Evolutionary conservation across 1,139 yeast genomes (phyloP).

Genomic region (Blastobotrys capitulatus): DNA sequence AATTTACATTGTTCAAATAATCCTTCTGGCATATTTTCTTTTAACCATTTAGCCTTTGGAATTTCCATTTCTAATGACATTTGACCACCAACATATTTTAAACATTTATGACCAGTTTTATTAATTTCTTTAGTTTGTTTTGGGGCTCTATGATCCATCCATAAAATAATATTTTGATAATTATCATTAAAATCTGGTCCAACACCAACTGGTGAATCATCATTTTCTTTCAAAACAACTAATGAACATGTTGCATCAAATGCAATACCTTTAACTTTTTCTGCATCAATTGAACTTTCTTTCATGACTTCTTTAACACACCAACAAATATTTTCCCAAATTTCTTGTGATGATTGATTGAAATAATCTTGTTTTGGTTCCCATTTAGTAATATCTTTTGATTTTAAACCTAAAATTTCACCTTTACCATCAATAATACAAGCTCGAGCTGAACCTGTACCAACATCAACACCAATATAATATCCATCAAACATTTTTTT

Average conservation of each 20-base stretch:
- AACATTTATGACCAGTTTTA: conserved; percentile 67
- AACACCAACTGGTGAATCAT: conserved; percentile 73
- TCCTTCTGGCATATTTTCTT: conserved; percentile 73
- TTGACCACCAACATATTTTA: conserved; percentile 92
- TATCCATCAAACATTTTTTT: conserved; percentile 30
- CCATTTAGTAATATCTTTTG: conserved; percentile 67
- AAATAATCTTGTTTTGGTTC: conserved; percentile 47
- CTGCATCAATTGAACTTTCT: conserved; percentile 67
- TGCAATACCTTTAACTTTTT: conserved; percentile 75
- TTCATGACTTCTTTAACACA: conserved; percentile 70
- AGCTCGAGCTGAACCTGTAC: conserved; percentile 96
- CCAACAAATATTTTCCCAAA: conserved; percentile 83
- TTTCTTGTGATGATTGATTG: conserved; percentile 84
- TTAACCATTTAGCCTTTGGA: conserved; percentile 95
- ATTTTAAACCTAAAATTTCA: conserved; percentile 72
- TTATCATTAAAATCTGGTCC: conserved; percentile 81
- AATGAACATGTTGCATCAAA: conserved; percentile 97
- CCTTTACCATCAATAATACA: conserved; percentile 83
- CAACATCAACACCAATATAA: conserved; percentile 93
- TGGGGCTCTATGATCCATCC: conserved; percentile 99
- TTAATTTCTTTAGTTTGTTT: conserved; percentile 79
- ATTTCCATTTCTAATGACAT: conserved; percentile 98
- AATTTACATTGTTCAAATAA: conserved; percentile 64
- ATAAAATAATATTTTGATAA: conserved; percentile 77
- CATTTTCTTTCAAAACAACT: conserved; percentile 64